These are phyloP conservation scores for Cercospora sp. DNA, from an alignment of 2,329 filamentous ascomycete genomes.

Conservation along the genomic window DNA sequence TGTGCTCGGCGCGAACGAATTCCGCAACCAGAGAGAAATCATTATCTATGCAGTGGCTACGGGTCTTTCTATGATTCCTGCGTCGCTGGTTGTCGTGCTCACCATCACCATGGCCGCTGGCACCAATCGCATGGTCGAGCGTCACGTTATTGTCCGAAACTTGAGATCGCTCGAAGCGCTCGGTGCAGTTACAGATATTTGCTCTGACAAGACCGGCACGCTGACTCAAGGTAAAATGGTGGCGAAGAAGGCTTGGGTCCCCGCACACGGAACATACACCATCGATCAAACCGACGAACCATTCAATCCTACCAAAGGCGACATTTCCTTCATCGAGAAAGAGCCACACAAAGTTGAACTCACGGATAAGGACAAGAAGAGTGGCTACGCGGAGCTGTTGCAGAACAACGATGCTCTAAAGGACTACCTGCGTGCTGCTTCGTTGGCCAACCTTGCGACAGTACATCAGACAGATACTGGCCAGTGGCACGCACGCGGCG, in stretches of 20 bases:
- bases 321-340: constrained; percentile 50
- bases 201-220: constrained; percentile 70
- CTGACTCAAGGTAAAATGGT: constrained; percentile 61
- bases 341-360: constrained; percentile 27
- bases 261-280: constrained; percentile 60
- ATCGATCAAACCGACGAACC: constrained; percentile 59
- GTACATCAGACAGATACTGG: constrained; percentile 59
- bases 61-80: constrained; percentile 63
- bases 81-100: constrained; percentile 46
- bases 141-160: constrained; percentile 66
- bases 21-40: constrained; percentile 59
- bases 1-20: constrained; percentile 63
- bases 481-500: constrained; percentile 64
- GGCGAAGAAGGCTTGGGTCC: constrained; percentile 62
- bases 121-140: constrained; percentile 63
- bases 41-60: constrained; percentile 67
- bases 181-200: constrained; percentile 65
- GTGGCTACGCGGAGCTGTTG: constrained; percentile 38
- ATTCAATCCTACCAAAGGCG: constrained; percentile 61
- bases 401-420: constrained; percentile 52
- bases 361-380: constrained; percentile 22
- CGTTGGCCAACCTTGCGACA: constrained; percentile 65
- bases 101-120: constrained; percentile 54
- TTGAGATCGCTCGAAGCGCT: constrained; percentile 65
- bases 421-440: constrained; percentile 59